phyloP scores from a whole-genome alignment of 352 stramenopile species.

The Globisporangium nagaii region DNA sequence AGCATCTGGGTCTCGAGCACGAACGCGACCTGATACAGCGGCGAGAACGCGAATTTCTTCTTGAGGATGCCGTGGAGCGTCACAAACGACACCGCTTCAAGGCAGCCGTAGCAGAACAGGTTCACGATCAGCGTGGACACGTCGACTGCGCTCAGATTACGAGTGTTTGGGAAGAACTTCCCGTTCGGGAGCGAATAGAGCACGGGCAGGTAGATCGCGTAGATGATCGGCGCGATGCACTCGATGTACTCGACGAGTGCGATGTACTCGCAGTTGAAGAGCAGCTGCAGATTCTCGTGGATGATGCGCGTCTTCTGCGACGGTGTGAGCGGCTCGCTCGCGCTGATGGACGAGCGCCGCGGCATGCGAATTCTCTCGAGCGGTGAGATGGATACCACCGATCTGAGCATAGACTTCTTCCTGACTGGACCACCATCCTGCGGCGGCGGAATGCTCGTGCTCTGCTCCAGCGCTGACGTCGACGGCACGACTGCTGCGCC shows the following conservation, averaged over 20 bases:
- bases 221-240: constrained; percentile 27
- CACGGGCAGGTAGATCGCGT: constrained; percentile 16
- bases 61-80: not conserved
- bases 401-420: not conserved
- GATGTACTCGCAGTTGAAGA: constrained; percentile 38
- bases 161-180: not conserved
- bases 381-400: not conserved
- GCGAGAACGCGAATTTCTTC: not conserved
- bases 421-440: too few relatives aligned
- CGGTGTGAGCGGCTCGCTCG: constrained; percentile 4
- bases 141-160: not conserved
- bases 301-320: constrained; percentile 23
- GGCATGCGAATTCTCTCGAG: not conserved
- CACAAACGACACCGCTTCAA: not conserved
- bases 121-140: not conserved
- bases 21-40: not conserved
- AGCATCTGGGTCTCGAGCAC: not conserved
- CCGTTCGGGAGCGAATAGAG: not conserved
- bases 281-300: constrained; percentile 26
- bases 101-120: not conserved
- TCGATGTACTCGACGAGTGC: constrained; percentile 24
- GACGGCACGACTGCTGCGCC: not conserved
- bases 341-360: constrained; percentile 2
- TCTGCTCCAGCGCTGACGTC: not conserved
- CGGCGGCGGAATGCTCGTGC: not conserved